These are phyloP conservation scores for Podospora tetraspora DNA, from an alignment of 495 filamentous ascomycete genomes.

Conservation along the genomic window DNA sequence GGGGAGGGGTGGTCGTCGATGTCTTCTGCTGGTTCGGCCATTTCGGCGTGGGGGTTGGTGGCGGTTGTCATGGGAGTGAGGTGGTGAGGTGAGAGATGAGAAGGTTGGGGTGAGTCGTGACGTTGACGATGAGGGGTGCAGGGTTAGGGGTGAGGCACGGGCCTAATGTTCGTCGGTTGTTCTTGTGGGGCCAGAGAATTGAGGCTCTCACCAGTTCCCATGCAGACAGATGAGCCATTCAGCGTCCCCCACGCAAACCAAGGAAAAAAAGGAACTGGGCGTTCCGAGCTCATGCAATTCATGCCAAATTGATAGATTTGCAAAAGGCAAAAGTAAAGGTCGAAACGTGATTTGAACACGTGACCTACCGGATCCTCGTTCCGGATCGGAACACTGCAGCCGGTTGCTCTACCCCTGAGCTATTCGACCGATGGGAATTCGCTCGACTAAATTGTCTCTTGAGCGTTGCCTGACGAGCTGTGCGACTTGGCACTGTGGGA, in stretches of 20 bases:
- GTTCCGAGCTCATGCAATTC: neutral
- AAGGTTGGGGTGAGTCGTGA: neutral
- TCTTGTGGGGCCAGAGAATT: neutral
- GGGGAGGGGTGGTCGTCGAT: slow-evolving; percentile 2
- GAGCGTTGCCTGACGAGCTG: neutral
- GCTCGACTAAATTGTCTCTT: neutral
- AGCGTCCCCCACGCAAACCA: neutral
- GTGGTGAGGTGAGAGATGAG: neutral
- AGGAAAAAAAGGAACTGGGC: neutral
- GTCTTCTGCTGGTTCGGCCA: slow-evolving; percentile 23
- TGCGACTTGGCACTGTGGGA: neutral
- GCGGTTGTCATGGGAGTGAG: neutral
- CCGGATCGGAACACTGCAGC: neutral
- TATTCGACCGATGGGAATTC: neutral
- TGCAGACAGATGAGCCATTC: neutral
- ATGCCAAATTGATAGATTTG: neutral
- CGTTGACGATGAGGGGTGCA: neutral
- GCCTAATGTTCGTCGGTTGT: neutral
- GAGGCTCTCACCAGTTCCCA: neutral
- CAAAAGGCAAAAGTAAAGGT: neutral
- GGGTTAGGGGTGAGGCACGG: neutral
- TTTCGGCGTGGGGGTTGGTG: neutral
- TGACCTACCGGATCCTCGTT: neutral
- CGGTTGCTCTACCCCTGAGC: neutral
- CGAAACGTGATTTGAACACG: neutral